Evolutionary conservation across 2,329 filamentous ascomycete species (phyloP).

Genomic region (Fusarium sp.): DNA sequence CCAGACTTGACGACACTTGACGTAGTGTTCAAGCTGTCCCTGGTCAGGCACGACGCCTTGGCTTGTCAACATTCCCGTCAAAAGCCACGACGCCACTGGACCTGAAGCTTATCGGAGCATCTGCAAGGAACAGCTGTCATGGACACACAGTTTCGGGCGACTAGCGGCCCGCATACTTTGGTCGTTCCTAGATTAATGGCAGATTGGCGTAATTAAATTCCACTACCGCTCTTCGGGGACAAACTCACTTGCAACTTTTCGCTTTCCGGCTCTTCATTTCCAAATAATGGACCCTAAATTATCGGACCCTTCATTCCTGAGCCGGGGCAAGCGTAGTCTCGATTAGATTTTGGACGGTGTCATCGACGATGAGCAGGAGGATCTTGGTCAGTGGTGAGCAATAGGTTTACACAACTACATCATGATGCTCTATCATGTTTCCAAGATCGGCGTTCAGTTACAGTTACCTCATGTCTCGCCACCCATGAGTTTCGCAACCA

Average conservation of each 20-base stretch:
- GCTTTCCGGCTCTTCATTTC: conserved; percentile 6
- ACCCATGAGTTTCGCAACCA: background rate
- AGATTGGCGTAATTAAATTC: conserved; percentile 8
- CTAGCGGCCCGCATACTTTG: background rate
- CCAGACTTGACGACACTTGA: conserved; percentile 9
- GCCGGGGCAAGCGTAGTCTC: background rate
- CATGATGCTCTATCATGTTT: background rate
- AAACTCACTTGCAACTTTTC: background rate
- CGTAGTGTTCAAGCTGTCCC: background rate
- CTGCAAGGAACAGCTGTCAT: background rate
- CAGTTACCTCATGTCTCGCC: conserved; percentile 4
- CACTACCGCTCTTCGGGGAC: conserved; percentile 5
- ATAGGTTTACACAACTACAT: background rate
- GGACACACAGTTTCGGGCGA: background rate
- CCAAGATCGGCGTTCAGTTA: background rate
- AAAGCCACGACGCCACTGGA: conserved; percentile 12
- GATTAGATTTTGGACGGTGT: conserved; percentile 3
- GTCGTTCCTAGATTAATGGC: conserved; percentile 10
- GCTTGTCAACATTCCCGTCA: conserved; percentile 17
- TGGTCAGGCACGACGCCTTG: conserved; percentile 5
- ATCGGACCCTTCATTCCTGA: conserved; percentile 13
- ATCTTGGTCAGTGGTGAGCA: background rate
- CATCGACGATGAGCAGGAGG: background rate
- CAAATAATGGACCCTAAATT: background rate
- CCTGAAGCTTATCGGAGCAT: conserved; percentile 7